Base-by-base conservation (phyloP, 164 flowering plant species). In the Dillenia suffruticosa region DNA sequence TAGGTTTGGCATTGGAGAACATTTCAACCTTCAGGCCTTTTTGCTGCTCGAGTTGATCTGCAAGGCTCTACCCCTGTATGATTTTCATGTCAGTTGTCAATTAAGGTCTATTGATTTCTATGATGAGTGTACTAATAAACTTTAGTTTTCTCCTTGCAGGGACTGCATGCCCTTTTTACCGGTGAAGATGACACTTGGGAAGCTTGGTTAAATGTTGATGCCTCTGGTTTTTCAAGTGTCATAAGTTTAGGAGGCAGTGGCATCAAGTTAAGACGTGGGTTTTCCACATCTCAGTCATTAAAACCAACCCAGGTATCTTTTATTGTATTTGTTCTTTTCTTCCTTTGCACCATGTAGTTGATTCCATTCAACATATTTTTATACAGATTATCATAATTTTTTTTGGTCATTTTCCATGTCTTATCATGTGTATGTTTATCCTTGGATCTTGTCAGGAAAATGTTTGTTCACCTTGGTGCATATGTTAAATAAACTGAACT, bases 181-280 rank as follows among this genome's bases (percentile, higher is more conserved):
- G 97, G 97, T 64, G 99, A 95, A 72, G 99, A 95, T 86, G 87
- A 86, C 73, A 88, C 90, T 45, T 95, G 97, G 99, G 99, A 95
- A 72, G 97, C 96, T 64, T 88, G 92, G 97, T 73, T 95, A 62
- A 88, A 72, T 73, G 71, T 59, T 73, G 96, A 84, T 72, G 73
- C 88, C 32, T 81, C 92, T 74, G 92, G 96, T 17, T 72, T 91
- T 73, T 79, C 95, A 63, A 61, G 69, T 67, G 63, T 82, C 59
- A 63, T 88, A 75, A 66, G 72, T 53, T 71, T 86, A 32, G 75
- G 86, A 65, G 83, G 89, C 67, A 87, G 77, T 72, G 88, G 92
- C 51, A 74, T 85, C 45, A 86, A 87, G 75, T 70, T 95, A 61
- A 84, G 97, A 70, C 94, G 99, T 65, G 99, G 99, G 45, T 95